phyloP scores from a whole-genome alignment of 2,329 filamentous ascomycete genomes.

The Myriosclerotinia scirpicola region DNA sequence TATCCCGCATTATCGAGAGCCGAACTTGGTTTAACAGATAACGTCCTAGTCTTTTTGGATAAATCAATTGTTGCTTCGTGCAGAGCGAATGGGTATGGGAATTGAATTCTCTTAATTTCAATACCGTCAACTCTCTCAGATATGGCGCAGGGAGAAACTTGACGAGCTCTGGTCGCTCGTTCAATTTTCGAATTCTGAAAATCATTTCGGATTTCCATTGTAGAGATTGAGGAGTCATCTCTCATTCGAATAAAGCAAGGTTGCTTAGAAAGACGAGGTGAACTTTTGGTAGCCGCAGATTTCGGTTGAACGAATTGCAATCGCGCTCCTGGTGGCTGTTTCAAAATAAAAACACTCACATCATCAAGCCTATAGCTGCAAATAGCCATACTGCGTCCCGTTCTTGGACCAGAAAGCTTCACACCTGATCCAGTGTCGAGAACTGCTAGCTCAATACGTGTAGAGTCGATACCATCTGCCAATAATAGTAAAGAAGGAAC shows the following conservation, averaged over 20 bases:
- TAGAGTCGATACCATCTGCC: background rate
- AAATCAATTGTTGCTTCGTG: background rate
- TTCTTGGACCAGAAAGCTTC: background rate
- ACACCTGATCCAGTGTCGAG: background rate
- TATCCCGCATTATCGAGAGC: background rate
- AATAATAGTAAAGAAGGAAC: background rate
- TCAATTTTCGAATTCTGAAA: background rate
- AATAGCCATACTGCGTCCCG: background rate
- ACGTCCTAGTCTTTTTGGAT: background rate
- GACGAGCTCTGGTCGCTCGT: background rate
- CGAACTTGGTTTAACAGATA: background rate
- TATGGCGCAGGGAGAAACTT: slow-evolving; percentile 7
- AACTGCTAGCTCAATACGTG: background rate
- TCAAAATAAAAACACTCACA: background rate
- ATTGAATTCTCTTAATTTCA: background rate
- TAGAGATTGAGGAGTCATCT: background rate
- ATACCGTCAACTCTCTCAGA: background rate
- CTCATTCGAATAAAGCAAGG: background rate
- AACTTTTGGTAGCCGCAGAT: too few species aligned
- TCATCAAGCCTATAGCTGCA: slow-evolving; percentile 7
- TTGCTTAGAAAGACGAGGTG: background rate
- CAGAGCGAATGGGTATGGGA: background rate
- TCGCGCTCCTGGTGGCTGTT: background rate
- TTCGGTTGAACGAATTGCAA: background rate
- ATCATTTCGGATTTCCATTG: background rate